Conservation (phyloP, 495 filamentous ascomycete genomes). For the Entonaema liquescens region DNA sequence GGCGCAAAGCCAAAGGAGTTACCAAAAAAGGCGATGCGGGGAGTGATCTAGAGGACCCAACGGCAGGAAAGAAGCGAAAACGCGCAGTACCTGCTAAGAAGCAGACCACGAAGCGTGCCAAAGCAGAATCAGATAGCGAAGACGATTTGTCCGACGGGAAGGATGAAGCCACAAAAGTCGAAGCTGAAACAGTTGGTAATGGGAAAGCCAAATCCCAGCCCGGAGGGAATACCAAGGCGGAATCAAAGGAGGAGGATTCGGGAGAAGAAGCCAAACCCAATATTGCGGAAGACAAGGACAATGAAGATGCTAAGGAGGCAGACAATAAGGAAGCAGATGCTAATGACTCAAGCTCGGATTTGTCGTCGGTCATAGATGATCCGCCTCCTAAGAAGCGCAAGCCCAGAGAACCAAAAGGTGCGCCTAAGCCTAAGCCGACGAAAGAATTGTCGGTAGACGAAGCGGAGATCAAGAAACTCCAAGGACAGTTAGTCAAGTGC, state of each 20-base stretch:
- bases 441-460: constrained; percentile 71
- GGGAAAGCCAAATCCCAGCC: constrained; percentile 26
- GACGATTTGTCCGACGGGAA: constrained; percentile 45
- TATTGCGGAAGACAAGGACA: constrained; percentile 30
- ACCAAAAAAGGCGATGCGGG: constrained; percentile 29
- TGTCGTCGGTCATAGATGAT: constrained; percentile 81
- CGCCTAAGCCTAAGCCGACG: constrained; percentile 30
- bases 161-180: constrained; percentile 41
- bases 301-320: constrained; percentile 30
- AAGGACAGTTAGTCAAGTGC: constrained; percentile 88
- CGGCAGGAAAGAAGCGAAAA: constrained; percentile 41
- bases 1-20: constrained; percentile 38
- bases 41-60: constrained; percentile 32
- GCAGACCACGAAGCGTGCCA: constrained; percentile 34
- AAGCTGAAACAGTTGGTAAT: constrained; percentile 30
- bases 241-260: constrained; percentile 34
- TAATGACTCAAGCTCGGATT: constrained; percentile 76
- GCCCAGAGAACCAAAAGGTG: constrained; percentile 31
- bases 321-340: constrained; percentile 31
- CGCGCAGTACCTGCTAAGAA: constrained; percentile 38
- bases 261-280: constrained; percentile 35
- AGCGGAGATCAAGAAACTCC: constrained; percentile 87
- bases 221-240: constrained; percentile 39
- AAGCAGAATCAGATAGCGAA: constrained; percentile 49
- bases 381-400: constrained; percentile 57